Conservation (phyloP, 2,329 filamentous ascomycete species). For the Apiospora marii region DNA sequence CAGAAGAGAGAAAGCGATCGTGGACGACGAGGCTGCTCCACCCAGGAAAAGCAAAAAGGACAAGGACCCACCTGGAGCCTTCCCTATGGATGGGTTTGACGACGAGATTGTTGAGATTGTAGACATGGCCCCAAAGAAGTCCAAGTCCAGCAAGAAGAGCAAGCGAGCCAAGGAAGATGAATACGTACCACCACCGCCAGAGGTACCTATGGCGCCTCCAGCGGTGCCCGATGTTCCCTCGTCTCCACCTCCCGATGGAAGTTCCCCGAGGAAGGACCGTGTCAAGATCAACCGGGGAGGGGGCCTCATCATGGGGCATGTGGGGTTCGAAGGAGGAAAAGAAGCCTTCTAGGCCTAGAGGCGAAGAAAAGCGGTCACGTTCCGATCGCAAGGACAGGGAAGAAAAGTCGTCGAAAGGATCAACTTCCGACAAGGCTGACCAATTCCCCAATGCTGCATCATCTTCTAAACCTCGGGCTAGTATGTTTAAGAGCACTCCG, state of each 20-base stretch:
- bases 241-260: constrained; percentile 62
- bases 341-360: constrained; percentile 66
- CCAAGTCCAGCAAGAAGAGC: constrained; percentile 47
- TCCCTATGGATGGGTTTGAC: constrained; percentile 41
- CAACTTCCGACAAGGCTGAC: constrained; percentile 75
- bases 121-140: constrained; percentile 55
- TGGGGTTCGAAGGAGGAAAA: constrained; percentile 68
- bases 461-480: constrained; percentile 64
- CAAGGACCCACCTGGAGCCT: constrained; percentile 39
- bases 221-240: constrained; percentile 53
- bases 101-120: constrained; percentile 59
- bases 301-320: constrained; percentile 75
- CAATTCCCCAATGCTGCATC: constrained; percentile 54
- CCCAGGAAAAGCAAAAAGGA: constrained; percentile 29
- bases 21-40: constrained; percentile 31
- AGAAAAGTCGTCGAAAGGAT: constrained; percentile 71
- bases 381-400: constrained; percentile 65
- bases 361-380: constrained; percentile 65
- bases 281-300: constrained; percentile 76
- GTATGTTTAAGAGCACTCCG: constrained; percentile 73
- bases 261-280: constrained; percentile 76
- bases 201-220: constrained; percentile 52
- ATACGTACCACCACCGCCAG: constrained; percentile 31
- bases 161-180: constrained; percentile 46
- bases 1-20: constrained; percentile 48